Evolutionary conservation across 2,329 filamentous ascomycete species (phyloP), one percentile per base, ranked within the genome.

Genomic region (Cordyceps militaris): DNA sequence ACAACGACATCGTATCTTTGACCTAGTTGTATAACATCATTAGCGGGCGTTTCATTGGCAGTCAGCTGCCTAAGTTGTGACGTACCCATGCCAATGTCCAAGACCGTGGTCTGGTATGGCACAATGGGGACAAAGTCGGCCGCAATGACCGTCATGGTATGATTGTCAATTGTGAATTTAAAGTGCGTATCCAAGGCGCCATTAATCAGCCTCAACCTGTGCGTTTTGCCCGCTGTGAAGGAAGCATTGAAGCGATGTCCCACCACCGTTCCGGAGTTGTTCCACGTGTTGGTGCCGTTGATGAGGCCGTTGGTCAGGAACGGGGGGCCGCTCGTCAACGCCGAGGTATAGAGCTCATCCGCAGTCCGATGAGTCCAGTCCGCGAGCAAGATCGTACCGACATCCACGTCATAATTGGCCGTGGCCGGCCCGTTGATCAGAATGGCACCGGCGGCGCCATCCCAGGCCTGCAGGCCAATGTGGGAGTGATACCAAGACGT

Each of bases 401-500:
- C 72, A 63, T 89, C 86, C 50, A 79, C 74, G 60, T 89, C 84
- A 63, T 86, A 87, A 63, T 82, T 75, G 14, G 76, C 73, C 2
- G 79, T 78, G 0, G 77, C 75, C 0, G 84, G 84, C 0, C 84
- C 84, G 56, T 85, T 76, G 63, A 87, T 82, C 19, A 86, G 70
- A 36, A 88, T 80, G 2, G 76, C 77, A 0, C 85, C 85, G 28
- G 81, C 73, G 0, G 86, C 69, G 1, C 85, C 85, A 57, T 85
- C 75, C 68, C 71, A 77, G 0, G 71, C 68, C 59, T 77, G 74
- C 0, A 75, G 64, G 3, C 72, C 73, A 63, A 80, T 81, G 65
- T 87, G 84, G 1, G 79, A 82, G 66, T 87, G 84, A 56, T 85
- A 86, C 80, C 80, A 85, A 3, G 73, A 74, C 0, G 77, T 72